phyloP scores from a whole-genome alignment of 2,329 filamentous ascomycete genomes.

The Colletotrichum lupini region DNA sequence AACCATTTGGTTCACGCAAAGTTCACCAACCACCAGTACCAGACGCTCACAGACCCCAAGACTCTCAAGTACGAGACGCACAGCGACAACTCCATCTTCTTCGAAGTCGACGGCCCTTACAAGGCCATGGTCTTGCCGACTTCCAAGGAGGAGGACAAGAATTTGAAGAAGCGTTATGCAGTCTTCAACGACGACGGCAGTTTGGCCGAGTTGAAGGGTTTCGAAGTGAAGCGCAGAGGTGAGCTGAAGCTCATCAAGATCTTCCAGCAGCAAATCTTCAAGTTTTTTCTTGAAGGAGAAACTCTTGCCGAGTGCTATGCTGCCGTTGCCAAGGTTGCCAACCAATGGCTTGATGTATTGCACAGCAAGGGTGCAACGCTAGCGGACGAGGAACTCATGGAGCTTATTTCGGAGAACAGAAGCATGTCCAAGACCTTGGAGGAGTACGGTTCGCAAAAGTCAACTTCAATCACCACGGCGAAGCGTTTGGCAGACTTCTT shows the following conservation, averaged over 20 bases:
- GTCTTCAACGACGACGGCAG: slow-evolving; percentile 99
- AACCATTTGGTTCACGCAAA: slow-evolving; percentile 95
- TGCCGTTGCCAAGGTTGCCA: slow-evolving; percentile 93
- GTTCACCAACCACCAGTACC: slow-evolving; percentile 98
- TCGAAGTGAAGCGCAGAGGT: slow-evolving; percentile 96
- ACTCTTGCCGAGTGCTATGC: slow-evolving; percentile 90
- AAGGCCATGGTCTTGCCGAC: slow-evolving; percentile 97
- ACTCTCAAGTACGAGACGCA: slow-evolving; percentile 94
- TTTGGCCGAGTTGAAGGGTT: slow-evolving; percentile 94
- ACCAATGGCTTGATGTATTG: slow-evolving; percentile 96
- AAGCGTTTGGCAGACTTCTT: slow-evolving; percentile 95
- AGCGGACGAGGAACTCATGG: slow-evolving; percentile 96
- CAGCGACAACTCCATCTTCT: slow-evolving; percentile 99
- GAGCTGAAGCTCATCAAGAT: slow-evolving; percentile 99
- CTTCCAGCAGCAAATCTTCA: slow-evolving; percentile 99
- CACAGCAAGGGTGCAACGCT: slow-evolving; percentile 89
- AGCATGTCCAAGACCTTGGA: slow-evolving; percentile 98
- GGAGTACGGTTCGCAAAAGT: slow-evolving; percentile 96
- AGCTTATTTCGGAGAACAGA: slow-evolving; percentile 99
- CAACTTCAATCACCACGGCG: slow-evolving; percentile 98
- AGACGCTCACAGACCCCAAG: slow-evolving; percentile 82
- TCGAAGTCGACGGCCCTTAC: slow-evolving; percentile 98
- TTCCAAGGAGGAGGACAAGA: slow-evolving; percentile 99
- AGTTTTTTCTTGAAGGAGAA: slow-evolving; percentile 94
- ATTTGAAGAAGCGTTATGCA: slow-evolving; percentile 98